Base-by-base conservation (phyloP, 1,284 basidiomycete species). In the Trametes polyzona region DNA sequence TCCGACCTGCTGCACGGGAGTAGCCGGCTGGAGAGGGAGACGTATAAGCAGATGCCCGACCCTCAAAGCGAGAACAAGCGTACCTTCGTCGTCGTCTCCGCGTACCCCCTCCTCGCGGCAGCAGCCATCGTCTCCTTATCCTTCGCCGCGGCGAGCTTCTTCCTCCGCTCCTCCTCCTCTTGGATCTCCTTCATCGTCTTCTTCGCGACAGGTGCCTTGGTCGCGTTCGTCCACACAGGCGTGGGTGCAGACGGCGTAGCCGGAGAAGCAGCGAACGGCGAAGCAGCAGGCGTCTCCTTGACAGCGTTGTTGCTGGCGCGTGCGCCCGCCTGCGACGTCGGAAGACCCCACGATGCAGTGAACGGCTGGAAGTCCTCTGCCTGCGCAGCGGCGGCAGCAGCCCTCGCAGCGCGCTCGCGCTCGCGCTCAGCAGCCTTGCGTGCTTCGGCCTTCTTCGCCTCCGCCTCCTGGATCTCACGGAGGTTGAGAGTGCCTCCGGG, bases 101-200 rank as follows among this genome's bases (percentile, higher is more conserved):
- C 90, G 67, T 95, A 91, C 4, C 80, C 88, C 57, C 93, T 81
- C 71, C 90, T 85, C 14, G 83, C 76, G 30, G 82, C 78, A 33
- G 79, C 75, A 39, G 81, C 74, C 19, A 82, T 80, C 50, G 78
- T 69, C 59, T 75, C 76, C 44, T 81, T 82, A 60, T 91, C 88
- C 66, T 87, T 90, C 14, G 78, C 75, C 1, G 76, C 80, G 52
- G 78, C 71, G 70, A 87, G 89, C 79, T 93, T 95, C 80, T 93
- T 95, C 63, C 88, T 81, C 63, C 78, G 83, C 75, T 97, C 91
- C 72, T 99, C 96, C 68, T 99, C 96, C 72, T 98, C 95, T 72
- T 98, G 94, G 44, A 99, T 99, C 77, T 99, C 95, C 79, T 96
- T 97, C 86, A 99, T 90, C 2, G 93, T 93, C 82, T 96, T 98